Evolutionary conservation across 257 asterid species (phyloP).

Genomic region (Fraxinus quadrangulata): DNA sequence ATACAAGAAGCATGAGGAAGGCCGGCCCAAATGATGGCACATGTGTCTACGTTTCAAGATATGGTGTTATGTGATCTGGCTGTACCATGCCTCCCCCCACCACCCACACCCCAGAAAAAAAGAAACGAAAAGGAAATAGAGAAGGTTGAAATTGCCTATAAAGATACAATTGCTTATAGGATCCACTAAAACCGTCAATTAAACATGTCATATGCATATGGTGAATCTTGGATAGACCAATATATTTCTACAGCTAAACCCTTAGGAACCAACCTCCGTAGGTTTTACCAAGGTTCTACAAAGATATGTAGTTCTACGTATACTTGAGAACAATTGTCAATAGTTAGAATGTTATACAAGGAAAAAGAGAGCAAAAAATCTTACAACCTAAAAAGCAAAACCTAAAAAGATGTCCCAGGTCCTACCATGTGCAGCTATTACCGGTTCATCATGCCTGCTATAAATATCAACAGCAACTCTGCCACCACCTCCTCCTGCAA

Average conservation of each 20-base stretch:
- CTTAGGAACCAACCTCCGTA: neutral
- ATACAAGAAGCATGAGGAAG: neutral
- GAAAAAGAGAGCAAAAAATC: neutral
- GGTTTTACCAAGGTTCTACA: slow-evolving; percentile 2
- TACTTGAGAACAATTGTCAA: neutral
- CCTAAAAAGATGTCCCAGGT: neutral
- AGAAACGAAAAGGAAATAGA: neutral
- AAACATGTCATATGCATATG: neutral
- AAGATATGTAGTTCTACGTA: neutral
- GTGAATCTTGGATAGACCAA: neutral
- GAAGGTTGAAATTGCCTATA: neutral
- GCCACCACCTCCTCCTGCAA: slow-evolving; percentile 98
- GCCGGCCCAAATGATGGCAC: neutral
- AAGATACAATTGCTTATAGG: neutral
- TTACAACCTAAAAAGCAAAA: neutral
- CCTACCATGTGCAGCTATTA: slow-evolving; percentile 74
- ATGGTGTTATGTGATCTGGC: neutral
- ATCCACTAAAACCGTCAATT: neutral
- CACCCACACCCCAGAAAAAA: neutral
- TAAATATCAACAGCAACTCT: slow-evolving; percentile 88
- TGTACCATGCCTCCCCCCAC: neutral
- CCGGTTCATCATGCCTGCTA: slow-evolving; percentile 96
- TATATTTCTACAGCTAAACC: slow-evolving; percentile 14
- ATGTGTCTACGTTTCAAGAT: neutral
- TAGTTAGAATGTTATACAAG: neutral